Conservation (phyloP, 2,329 filamentous ascomycete species). For the Fusarium humuli region DNA sequence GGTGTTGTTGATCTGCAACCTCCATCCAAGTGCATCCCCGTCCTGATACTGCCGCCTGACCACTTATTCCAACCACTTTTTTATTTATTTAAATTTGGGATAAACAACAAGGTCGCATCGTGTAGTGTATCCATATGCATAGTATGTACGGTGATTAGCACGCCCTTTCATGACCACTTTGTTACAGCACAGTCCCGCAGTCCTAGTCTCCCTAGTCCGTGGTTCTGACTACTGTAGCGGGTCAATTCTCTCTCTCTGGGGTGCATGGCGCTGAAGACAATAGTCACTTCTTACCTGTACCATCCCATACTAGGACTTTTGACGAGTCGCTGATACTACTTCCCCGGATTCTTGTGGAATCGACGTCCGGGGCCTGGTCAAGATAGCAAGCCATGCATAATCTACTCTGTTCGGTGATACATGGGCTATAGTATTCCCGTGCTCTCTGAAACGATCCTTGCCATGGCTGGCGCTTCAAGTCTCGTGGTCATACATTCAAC, state of each 20-base stretch:
- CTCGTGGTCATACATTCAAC: slow-evolving; percentile 11
- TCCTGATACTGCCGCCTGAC: slow-evolving; percentile 46
- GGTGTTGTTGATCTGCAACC: slow-evolving; percentile 26
- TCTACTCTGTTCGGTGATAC: background rate
- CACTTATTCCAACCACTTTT: slow-evolving; percentile 42
- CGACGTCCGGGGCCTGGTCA: background rate
- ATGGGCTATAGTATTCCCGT: background rate
- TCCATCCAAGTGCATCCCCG: slow-evolving; percentile 37
- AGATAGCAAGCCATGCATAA: slow-evolving; percentile 8
- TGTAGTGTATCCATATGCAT: slow-evolving; percentile 5
- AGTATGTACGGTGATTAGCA: background rate
- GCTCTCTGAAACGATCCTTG: background rate
- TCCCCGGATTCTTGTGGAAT: slow-evolving; percentile 28
- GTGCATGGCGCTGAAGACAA: slow-evolving; percentile 22
- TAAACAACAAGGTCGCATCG: slow-evolving; percentile 24
- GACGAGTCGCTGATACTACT: slow-evolving; percentile 17
- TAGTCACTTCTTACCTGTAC: slow-evolving; percentile 12
- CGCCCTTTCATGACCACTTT: slow-evolving; percentile 22
- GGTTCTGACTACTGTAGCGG: slow-evolving; percentile 12
- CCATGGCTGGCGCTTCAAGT: background rate
- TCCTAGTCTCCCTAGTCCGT: slow-evolving; percentile 4
- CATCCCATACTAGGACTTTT: slow-evolving; percentile 15
- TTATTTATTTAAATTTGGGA: slow-evolving; percentile 1
- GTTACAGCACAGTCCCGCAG: background rate
- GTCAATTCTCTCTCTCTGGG: slow-evolving; percentile 15